Base-by-base conservation (phyloP, 306 rosid species). In the Carpinus viminea region DNA sequence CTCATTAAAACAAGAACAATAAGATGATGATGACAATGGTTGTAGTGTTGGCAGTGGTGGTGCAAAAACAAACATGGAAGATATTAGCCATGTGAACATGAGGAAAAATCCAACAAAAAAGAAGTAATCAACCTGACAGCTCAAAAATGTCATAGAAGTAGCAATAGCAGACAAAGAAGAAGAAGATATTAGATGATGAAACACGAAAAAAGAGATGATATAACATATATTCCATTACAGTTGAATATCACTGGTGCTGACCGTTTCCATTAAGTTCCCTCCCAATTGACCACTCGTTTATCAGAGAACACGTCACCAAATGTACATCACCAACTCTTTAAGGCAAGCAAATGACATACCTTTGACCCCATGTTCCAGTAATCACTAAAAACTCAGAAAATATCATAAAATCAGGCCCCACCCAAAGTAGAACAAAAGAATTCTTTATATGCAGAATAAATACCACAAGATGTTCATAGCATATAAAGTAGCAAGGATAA, bases 31-130 rank as follows among this genome's bases (percentile, higher is more conserved):
- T 51, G 12, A 41, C 45, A 6, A 41, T 41, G 45, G 45, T 41
- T 7, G 45, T 41, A 5, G 45, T 41, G 45, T 4, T 41, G 45
- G 45, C 7, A n/a, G 13, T 47, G 56, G 28, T 11, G 65, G 34
- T 59, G 65, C 65, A 59, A 59, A 59, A 59, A 59, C 65, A 59
- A 59, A 59, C 36, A 59, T 4, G 36, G 36, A 59, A 59, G 65
- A 11, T 20, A 24, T 16, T 52, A 9, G 4, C 65, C 65, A 59
- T 24, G 28, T 8, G 12, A 24, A 20, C 65, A 21, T 20, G 12
- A 1, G 36, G 28, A 15, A 28, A 24, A 59, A 59, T 4, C 4
- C 5, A 59, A 59, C 28, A n/a, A 20, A 12, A 59, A 21, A 21
- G n/a, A 24, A 59, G 28, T 9, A 21, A 59, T 24, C 36, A 59